A percentile compares a stretch with the other conserved stretches of the same genome.
These are phyloP conservation scores for Leptoxyphium fumago DNA, from an alignment of 2,329 filamentous ascomycete species.

Conservation along the genomic window DNA sequence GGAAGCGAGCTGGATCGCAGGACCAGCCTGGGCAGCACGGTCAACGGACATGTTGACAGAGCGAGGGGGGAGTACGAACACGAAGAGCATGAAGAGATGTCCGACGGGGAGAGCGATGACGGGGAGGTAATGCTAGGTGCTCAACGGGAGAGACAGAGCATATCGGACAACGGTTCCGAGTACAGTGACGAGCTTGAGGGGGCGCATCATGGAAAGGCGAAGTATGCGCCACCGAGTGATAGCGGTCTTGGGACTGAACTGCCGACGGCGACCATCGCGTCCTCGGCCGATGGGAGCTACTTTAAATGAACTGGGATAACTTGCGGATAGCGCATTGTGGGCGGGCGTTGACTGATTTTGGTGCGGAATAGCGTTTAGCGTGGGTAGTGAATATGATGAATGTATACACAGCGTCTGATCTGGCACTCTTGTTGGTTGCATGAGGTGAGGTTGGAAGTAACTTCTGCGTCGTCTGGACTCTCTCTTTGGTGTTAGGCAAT, in stretches of 20 bases:
- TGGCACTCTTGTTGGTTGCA: too few species aligned
- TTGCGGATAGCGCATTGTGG: too few species aligned
- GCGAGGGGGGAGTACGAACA: background rate
- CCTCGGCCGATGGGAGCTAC: constrained; percentile 6
- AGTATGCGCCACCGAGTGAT: constrained; percentile 22
- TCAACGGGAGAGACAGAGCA: constrained; percentile 1
- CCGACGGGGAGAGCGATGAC: background rate
- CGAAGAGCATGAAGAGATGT: background rate
- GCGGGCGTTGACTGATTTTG: too few species aligned
- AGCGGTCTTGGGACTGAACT: constrained; percentile 25
- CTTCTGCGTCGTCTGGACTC: too few species aligned
- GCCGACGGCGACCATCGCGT: constrained; percentile 16
- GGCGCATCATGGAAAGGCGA: constrained; percentile 2
- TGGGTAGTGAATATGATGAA: too few species aligned
- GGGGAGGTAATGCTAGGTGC: background rate
- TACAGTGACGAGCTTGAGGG: constrained; percentile 6
- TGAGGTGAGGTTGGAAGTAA: too few species aligned
- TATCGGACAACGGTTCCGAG: constrained; percentile 1
- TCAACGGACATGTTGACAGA: constrained; percentile 19
- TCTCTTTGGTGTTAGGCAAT: too few species aligned
- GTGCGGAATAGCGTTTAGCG: too few species aligned
- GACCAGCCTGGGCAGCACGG: constrained; percentile 27
- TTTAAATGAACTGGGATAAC: constrained; percentile 2
- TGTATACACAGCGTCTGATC: too few species aligned
- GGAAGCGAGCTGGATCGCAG: constrained; percentile 32